phyloP scores from a whole-genome alignment of 164 flowering plant species.

The Tinospora cordifolia region DNA sequence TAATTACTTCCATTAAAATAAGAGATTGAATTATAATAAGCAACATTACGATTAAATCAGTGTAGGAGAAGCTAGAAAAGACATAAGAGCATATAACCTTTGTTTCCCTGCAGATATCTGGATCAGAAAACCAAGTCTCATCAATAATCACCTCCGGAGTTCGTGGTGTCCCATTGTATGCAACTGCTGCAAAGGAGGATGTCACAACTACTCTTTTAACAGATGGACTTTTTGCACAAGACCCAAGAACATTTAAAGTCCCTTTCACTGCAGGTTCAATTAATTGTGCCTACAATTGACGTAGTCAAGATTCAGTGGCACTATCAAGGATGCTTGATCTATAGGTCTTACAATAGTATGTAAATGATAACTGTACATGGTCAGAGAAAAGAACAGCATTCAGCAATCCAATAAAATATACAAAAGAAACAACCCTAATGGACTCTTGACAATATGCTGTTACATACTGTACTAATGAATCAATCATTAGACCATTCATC shows the following conservation, averaged over 20 bases:
- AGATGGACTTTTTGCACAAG: conserved; percentile 35
- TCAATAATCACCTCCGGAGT: conserved; percentile 29
- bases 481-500: not conserved
- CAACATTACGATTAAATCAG: too few species aligned
- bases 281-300: conserved; percentile 31
- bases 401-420: not conserved
- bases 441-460: not conserved
- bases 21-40: too few species aligned
- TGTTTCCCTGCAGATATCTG: conserved; percentile 24
- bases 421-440: not conserved
- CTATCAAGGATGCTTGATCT: not conserved
- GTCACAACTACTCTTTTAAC: conserved; percentile 49
- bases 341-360: not conserved
- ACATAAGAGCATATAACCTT: conserved; percentile 22
- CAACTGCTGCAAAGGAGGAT: conserved; percentile 40
- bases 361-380: not conserved
- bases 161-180: conserved; percentile 20
- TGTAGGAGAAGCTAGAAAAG: not conserved
- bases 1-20: too few species aligned
- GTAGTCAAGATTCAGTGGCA: not conserved
- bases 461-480: not conserved
- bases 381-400: not conserved
- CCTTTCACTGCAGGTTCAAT: conserved; percentile 54
- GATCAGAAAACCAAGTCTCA: conserved; percentile 43
- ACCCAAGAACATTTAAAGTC: conserved; percentile 33